Evolutionary conservation across 306 rosid genomes (phyloP), one percentile per base, ranked within the genome.

Genomic region (Glycine soja): DNA sequence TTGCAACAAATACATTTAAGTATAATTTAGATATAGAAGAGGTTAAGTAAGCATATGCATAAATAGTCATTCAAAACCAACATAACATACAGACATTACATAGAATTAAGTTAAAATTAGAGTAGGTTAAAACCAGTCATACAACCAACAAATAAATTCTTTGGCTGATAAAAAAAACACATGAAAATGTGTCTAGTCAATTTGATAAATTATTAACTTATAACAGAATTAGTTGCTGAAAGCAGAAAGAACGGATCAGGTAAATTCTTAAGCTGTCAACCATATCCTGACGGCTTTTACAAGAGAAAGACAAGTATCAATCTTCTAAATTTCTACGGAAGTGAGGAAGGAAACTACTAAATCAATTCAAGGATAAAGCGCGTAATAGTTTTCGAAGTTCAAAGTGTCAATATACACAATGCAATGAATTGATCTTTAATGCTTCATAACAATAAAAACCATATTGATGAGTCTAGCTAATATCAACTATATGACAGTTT

Each of bases 201-300:
- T 64, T 82, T 40, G 7, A 34, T 82, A 63, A 69, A 76, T 70
- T 57, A 45, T 62, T 12, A 67, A 81, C 46, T 51, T 43, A 15
- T 65, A 36, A 19, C 48, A 13, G 46, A 24, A 19, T 63, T 46
- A 72, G 74, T 72, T 38, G 78, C 40, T 46, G 50, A 76, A 40
- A 7, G 69, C 18, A 32, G 19, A 32, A 50, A 77, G 15, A 36
- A 56, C 54, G 42, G 16, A 76, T 46, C 63, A 48, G 57, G 64
- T 65, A 72, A 63, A 56, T 57, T 67, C 36, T 67, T 11, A 10
- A 30, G 7, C 36, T 1, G 47, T 36, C 13, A 64, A 47, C 11
- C 42, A 56, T 67, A 19, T 54, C 14, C 36, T 78, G 14, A 59
- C 6, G 2, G 15, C 16, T 74, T 19, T 15, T 74, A 38, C 70